These are phyloP conservation scores for Alternaria arbusti DNA, from an alignment of 2,329 filamentous ascomycete species.

Conservation along the genomic window DNA sequence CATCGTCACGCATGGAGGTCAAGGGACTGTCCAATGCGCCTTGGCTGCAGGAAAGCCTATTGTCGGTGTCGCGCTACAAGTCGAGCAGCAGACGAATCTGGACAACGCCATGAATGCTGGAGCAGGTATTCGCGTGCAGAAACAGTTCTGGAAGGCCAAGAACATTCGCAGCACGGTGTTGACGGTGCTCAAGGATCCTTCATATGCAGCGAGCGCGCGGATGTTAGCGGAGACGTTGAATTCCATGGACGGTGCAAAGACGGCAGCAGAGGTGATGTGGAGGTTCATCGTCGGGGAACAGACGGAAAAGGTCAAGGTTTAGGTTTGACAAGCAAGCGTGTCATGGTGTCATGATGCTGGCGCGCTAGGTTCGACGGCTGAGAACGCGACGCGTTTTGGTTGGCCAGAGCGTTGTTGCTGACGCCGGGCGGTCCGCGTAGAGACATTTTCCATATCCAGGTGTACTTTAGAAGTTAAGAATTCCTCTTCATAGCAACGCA, in stretches of 20 bases:
- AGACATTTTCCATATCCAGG: neutral
- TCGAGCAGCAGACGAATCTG: conserved; percentile 44
- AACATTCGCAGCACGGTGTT: conserved; percentile 33
- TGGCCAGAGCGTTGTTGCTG: neutral
- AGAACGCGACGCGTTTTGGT: neutral
- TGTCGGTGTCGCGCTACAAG: conserved; percentile 41
- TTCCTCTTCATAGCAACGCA: neutral
- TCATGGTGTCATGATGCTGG: conserved; percentile 5
- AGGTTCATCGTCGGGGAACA: conserved; percentile 34
- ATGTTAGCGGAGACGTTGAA: conserved; percentile 33
- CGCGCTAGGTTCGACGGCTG: neutral
- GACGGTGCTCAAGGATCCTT: conserved; percentile 32
- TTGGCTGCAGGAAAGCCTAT: conserved; percentile 40
- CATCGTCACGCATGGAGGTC: conserved; percentile 39
- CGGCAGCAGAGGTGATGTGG: conserved; percentile 41
- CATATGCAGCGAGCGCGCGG: conserved; percentile 32
- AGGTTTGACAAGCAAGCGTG: neutral
- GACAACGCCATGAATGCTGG: conserved; percentile 44
- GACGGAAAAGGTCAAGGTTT: conserved; percentile 18
- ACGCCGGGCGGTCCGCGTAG: too few species aligned
- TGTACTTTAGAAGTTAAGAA: neutral
- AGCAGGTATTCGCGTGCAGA: conserved; percentile 38
- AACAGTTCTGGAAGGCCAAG: conserved; percentile 38
- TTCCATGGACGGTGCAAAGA: conserved; percentile 39
- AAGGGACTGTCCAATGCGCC: conserved; percentile 42